A percentile compares a stretch with the other conserved stretches of the same genome.
Evolutionary conservation across 148 eudicot genomes (phyloP).

Genomic region (Vaccinium macrocarpon): DNA sequence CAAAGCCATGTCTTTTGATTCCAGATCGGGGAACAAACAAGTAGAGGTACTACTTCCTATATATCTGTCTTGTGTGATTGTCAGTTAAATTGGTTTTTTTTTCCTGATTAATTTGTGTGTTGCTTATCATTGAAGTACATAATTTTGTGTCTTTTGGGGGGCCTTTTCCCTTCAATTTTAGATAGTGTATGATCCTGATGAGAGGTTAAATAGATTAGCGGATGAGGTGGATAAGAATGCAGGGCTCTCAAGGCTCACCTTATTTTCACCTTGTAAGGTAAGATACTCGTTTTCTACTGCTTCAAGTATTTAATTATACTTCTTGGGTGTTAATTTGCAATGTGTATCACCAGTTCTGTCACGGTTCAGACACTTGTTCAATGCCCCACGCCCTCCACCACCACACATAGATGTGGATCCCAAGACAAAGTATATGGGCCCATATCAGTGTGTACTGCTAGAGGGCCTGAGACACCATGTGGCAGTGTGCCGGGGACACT

Average conservation of each 20-base stretch:
- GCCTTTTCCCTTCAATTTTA: slow-evolving; percentile 19
- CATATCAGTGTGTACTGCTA: no score
- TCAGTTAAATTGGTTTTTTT: background rate
- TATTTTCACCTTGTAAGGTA: slow-evolving; percentile 99
- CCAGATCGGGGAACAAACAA: slow-evolving; percentile 45
- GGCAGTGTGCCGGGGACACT: no score
- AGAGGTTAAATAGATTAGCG: slow-evolving; percentile 62
- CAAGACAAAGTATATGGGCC: no score
- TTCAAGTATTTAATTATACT: background rate
- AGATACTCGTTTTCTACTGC: slow-evolving; percentile 12
- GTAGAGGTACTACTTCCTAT: slow-evolving; percentile 46
- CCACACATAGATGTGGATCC: no score
- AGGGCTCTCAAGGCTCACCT: slow-evolving; percentile 78
- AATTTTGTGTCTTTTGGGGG: background rate
- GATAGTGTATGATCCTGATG: slow-evolving; percentile 82
- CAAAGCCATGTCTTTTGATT: slow-evolving; percentile 47
- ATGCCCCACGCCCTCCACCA: no score
- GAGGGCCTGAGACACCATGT: no score
- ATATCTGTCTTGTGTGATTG: background rate
- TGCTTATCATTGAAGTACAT: background rate
- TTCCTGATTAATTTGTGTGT: background rate
- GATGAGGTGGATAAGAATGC: slow-evolving; percentile 80
- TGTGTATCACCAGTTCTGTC: background rate
- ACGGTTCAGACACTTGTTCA: no score
- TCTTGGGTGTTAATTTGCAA: background rate